Base-by-base conservation (phyloP, 805 yeast genomes). In the Metschnikowia baotianmanensis region DNA sequence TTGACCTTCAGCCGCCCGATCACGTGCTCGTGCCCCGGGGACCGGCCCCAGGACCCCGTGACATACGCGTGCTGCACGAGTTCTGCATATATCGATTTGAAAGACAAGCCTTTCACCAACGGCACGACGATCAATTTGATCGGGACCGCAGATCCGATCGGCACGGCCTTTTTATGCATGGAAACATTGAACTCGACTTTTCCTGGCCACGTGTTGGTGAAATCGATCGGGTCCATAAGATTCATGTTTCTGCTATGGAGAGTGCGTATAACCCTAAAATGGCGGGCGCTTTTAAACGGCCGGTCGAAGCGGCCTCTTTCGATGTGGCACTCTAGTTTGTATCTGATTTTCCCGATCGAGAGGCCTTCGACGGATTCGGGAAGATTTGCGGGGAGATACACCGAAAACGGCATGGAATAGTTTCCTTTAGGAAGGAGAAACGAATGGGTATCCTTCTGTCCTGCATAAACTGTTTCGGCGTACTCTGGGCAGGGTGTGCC, bases 301-400 rank as follows among this genome's bases (percentile, higher is more conserved):
- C 69, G 70, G 40, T 71, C 76, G 34, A 71, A 69, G 12, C 71
- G 53, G 27, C 74, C 75, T 19, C 71, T 54, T 40, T 67, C 72
- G 9, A 70, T 61, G n/a, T 59, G 55, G 41, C 72, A 63, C 39
- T 63, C 65, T 25, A 77, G 51, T 34, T 65, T 61, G 53, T 77
- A 76, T 23, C 70, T 54, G 18, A 76, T 47, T 6, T 65, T 61
- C 2, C 72, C 78, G 31, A 63, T 59, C 19, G 58, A 53, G 34
- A 76, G 57, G 3, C 80, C 78, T 54, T 76, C 81, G 1, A 76
- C 67, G 0, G 80, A 69, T 47, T 75, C 82, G 9, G 75, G 67
- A 0, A 70, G 48, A 40, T 69, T 67, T 1, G 77, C 65, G 0
- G 82, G 81, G 20, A 77, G 54, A 10, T 55, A 57, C 7, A 69